A percentile compares a stretch with the other conserved stretches of the same genome.
phyloP scores from a whole-genome alignment of 1,284 basidiomycete species.

The Cutaneotrichosporon sp. region DNA sequence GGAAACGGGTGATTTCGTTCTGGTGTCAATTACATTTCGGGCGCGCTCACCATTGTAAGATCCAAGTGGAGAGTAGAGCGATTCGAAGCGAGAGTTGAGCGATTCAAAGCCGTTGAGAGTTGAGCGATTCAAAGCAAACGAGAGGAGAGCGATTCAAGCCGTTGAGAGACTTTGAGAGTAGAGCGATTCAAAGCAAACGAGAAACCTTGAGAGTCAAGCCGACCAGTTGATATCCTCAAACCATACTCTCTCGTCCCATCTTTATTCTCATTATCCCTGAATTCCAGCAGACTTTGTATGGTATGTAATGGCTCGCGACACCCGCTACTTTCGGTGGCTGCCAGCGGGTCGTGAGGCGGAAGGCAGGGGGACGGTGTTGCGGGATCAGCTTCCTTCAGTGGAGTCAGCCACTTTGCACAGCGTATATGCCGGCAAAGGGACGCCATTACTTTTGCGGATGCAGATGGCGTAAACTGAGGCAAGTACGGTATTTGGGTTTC shows the following conservation, averaged over 20 bases:
- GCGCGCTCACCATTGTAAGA: neutral
- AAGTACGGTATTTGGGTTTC: neutral
- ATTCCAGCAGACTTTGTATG: too few relatives aligned
- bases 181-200: neutral
- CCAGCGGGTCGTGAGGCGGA: neutral
- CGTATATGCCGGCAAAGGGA: neutral
- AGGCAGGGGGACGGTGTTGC: neutral
- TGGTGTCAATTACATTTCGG: neutral
- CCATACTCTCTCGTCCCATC: too few relatives aligned
- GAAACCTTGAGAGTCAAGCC: neutral
- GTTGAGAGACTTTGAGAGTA: too few relatives aligned
- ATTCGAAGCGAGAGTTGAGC: too few relatives aligned
- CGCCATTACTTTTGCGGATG: neutral
- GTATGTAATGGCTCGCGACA: too few relatives aligned
- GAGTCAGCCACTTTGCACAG: neutral
- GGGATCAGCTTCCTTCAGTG: too few relatives aligned
- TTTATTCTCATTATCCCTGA: too few relatives aligned
- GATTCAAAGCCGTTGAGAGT: too few relatives aligned
- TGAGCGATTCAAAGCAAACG: too few relatives aligned
- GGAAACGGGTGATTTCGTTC: conserved; percentile 5
- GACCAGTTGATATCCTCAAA: too few relatives aligned
- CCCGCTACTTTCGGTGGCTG: neutral
- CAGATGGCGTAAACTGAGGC: neutral
- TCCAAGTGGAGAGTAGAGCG: too few relatives aligned
- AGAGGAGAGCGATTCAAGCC: neutral